A percentile compares a stretch with the other conserved stretches of the same genome.
phyloP scores from a whole-genome alignment of 345 rosid genomes.

The Populus alba region DNA sequence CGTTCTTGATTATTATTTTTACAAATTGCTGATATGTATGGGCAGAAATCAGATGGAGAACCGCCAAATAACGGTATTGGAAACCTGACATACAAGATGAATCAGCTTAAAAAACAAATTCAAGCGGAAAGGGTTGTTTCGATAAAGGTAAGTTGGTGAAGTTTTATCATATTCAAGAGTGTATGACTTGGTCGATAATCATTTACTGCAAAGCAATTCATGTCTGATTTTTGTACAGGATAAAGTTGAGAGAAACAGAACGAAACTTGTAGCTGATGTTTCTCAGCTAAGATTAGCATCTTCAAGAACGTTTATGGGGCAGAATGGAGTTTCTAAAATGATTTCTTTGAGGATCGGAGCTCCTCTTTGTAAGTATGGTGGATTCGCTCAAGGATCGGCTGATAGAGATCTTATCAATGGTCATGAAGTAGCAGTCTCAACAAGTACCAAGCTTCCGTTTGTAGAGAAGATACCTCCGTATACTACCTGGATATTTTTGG shows the following conservation, averaged over 20 bases:
- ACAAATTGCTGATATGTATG: neutral
- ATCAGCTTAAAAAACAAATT: slow-evolving; percentile 71
- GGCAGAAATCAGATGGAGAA: slow-evolving; percentile 58
- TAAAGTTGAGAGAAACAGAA: slow-evolving; percentile 59
- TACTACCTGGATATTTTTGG: slow-evolving; percentile 95
- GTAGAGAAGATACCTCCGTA: slow-evolving; percentile 82
- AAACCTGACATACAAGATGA: slow-evolving; percentile 58
- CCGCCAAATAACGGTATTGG: slow-evolving; percentile 39
- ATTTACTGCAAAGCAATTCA: neutral
- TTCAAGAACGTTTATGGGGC: slow-evolving; percentile 33
- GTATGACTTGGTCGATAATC: neutral
- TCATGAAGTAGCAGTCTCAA: slow-evolving; percentile 54
- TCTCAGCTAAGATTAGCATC: slow-evolving; percentile 42
- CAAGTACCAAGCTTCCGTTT: slow-evolving; percentile 51
- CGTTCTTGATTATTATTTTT: neutral
- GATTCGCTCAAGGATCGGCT: slow-evolving; percentile 51
- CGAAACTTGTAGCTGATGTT: slow-evolving; percentile 51
- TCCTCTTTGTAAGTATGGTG: slow-evolving; percentile 60
- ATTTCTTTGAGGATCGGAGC: slow-evolving; percentile 45
- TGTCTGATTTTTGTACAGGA: slow-evolving; percentile 42
- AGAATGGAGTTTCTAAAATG: slow-evolving; percentile 29
- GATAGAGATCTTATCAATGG: slow-evolving; percentile 60
- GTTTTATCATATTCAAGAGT: neutral
- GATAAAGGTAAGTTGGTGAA: slow-evolving; percentile 47
- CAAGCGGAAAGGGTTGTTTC: slow-evolving; percentile 64